Evolutionary conservation across 257 asterid species (phyloP).

Genomic region (Oldenlandia corymbosa): DNA sequence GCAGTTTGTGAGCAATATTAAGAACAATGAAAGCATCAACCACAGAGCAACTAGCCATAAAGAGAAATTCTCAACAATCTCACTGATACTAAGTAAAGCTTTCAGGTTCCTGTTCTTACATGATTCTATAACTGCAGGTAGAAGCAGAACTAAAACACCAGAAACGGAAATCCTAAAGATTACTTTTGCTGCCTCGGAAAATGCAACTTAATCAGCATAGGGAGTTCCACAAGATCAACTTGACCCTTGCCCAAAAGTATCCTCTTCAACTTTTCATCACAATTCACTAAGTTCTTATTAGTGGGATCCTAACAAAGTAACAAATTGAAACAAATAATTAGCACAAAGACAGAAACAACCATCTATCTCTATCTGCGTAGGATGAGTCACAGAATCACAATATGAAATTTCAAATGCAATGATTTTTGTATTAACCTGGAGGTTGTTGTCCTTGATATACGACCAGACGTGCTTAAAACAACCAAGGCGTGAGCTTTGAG

Average conservation of each 20-base stretch:
- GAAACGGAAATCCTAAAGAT: slow-evolving; percentile 11
- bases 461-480: slow-evolving; percentile 82
- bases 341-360: too few relatives aligned
- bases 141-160: background rate
- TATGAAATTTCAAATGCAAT: too few relatives aligned
- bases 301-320: slow-evolving; percentile 45
- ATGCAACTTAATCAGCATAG: slow-evolving; percentile 74
- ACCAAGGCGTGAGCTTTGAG: slow-evolving; percentile 83
- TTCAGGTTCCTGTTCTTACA: background rate
- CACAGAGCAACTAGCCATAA: background rate
- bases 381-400: too few relatives aligned
- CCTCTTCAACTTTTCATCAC: slow-evolving; percentile 76
- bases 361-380: too few relatives aligned
- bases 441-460: slow-evolving; percentile 76
- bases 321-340: background rate
- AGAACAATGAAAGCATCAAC: background rate
- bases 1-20: background rate
- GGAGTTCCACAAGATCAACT: slow-evolving; percentile 80
- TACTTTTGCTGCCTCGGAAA: slow-evolving; percentile 67
- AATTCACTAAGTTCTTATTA: slow-evolving; percentile 68
- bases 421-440: too few relatives aligned
- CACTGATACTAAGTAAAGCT: background rate
- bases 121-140: background rate
- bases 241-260: slow-evolving; percentile 69
- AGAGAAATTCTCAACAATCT: background rate